Percentiles rank a stretch among this genome's conserved stretches.
These are phyloP conservation scores for Populus pruinosa DNA, from an alignment of 345 rosid species.

Conservation along the genomic window DNA sequence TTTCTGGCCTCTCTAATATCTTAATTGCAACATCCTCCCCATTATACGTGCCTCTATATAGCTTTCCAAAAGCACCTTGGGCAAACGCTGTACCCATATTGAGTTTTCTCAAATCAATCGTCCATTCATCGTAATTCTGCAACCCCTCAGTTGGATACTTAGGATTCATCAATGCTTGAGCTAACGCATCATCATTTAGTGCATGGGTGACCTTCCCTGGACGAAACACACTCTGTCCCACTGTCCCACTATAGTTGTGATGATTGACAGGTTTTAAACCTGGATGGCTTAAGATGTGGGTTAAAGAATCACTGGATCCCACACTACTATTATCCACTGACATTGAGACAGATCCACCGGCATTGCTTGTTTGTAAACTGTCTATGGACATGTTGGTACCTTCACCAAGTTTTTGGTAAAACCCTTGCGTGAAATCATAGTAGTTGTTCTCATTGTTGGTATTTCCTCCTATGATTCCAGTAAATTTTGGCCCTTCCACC, in stretches of 20 bases:
- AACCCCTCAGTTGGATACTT: conserved; percentile 24
- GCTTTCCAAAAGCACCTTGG: conserved; percentile 30
- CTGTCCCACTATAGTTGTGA: conserved; percentile 10
- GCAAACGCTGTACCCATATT: conserved; percentile 34
- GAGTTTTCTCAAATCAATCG: conserved; percentile 30
- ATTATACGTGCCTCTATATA: conserved; percentile 30
- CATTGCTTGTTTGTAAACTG: conserved; percentile 23
- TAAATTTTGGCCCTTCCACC: conserved; percentile 22
- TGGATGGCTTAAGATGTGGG: conserved; percentile 27
- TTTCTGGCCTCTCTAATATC: conserved; percentile 31
- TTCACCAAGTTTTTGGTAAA: conserved; percentile 24
- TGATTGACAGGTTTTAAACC: conserved; percentile 21
- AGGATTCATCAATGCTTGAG: conserved; percentile 24
- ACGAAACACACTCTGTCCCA: conserved; percentile 21
- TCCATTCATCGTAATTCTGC: conserved; percentile 26
- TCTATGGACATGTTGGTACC: conserved; percentile 28
- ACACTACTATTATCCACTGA: conserved; percentile 26
- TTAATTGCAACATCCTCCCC: conserved; percentile 36
- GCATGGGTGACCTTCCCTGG: conserved; percentile 23
- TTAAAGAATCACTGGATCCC: conserved; percentile 26
- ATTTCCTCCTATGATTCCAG: conserved; percentile 19
- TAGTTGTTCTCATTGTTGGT: conserved; percentile 20
- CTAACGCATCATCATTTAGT: conserved; percentile 23
- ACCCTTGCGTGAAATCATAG: conserved; percentile 25
- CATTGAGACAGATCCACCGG: conserved; percentile 29